phyloP scores from a whole-genome alignment of 148 eudicot genomes.

The Polygonum aviculare region DNA sequence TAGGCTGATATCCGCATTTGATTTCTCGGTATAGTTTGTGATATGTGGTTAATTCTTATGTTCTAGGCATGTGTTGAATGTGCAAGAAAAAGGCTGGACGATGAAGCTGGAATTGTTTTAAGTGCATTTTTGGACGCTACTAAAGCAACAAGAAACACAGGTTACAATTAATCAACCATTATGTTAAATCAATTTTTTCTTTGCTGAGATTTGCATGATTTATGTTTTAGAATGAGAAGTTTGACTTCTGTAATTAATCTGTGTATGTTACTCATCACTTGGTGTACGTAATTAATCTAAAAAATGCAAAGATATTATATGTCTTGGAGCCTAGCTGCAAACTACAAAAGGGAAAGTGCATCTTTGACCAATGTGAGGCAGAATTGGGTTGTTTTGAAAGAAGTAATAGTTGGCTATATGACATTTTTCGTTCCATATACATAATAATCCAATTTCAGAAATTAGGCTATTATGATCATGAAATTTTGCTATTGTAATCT shows the following conservation, averaged over 20 bases:
- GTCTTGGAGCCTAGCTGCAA: background rate
- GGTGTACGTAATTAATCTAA: background rate
- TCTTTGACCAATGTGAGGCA: background rate
- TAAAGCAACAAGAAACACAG: conserved; percentile 34
- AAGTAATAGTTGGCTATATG: background rate
- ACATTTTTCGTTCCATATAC: background rate
- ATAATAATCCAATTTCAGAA: background rate
- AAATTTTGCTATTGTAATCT: background rate
- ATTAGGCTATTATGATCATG: background rate
- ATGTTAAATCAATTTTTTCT: background rate
- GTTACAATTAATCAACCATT: conserved; percentile 23
- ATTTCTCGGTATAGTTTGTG: background rate
- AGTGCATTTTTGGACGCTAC: conserved; percentile 60
- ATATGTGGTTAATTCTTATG: conserved; percentile 8
- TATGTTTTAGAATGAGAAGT: background rate
- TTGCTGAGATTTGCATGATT: background rate
- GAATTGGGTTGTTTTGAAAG: background rate
- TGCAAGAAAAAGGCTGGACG: conserved; percentile 42
- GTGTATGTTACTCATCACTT: background rate
- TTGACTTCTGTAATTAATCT: background rate
- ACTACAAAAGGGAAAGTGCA: background rate
- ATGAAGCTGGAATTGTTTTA: conserved; percentile 50
- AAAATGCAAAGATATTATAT: background rate
- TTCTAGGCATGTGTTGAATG: conserved; percentile 62
- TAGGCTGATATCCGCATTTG: background rate